Evolutionary conservation across 2,329 filamentous ascomycete genomes (phyloP).

Genomic region (Camillea tinctor): DNA sequence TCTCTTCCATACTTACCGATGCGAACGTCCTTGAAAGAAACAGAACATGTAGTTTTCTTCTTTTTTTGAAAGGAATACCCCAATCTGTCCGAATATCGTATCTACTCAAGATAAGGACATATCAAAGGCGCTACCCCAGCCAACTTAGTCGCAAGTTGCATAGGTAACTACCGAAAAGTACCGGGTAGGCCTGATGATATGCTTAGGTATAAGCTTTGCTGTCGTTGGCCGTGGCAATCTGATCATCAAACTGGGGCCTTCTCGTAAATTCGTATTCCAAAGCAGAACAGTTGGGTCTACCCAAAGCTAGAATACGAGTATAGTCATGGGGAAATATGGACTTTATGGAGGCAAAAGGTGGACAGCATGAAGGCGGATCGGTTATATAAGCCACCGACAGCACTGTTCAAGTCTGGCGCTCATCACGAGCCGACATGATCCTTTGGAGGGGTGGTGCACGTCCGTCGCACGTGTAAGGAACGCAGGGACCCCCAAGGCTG

Average conservation of each 20-base stretch:
- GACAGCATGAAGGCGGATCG: not conserved
- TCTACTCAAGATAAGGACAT: no score
- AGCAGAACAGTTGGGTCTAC: not conserved
- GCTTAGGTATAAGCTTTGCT: not conserved
- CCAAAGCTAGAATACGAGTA: not conserved
- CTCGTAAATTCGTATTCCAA: not conserved
- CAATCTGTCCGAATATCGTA: no score
- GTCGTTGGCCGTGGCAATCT: not conserved
- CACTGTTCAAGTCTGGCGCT: not conserved
- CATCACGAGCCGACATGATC: not conserved
- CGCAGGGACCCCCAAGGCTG: conserved; percentile 12
- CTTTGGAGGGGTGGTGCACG: not conserved
- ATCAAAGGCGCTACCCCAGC: no score
- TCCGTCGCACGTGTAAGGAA: not conserved
- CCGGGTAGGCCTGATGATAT: no score
- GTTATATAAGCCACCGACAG: not conserved
- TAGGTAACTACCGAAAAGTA: no score
- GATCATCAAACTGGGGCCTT: not conserved
- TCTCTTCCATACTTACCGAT: no score
- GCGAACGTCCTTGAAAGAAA: no score
- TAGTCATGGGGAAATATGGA: not conserved
- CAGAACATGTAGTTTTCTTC: no score
- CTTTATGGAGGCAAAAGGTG: not conserved
- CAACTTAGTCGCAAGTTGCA: no score
- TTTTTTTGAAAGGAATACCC: no score